A percentile compares a stretch with the other conserved stretches of the same genome.
phyloP scores from a whole-genome alignment of 1,284 basidiomycete genomes.

The Tylopilus sp. region DNA sequence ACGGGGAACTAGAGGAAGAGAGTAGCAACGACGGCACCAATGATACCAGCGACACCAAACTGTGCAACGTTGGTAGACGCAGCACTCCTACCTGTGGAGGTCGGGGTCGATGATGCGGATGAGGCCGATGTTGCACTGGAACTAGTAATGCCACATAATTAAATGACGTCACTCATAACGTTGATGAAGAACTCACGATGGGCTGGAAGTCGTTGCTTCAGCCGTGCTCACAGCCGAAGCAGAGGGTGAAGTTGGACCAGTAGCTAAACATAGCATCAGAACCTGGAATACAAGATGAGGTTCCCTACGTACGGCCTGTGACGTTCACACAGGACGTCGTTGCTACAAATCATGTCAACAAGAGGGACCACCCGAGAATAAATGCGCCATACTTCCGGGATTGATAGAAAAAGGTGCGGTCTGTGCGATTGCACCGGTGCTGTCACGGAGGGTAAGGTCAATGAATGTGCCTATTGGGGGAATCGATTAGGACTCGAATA shows the following conservation, averaged over 20 bases:
- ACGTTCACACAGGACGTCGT: conserved; percentile 33
- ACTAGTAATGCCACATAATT: conserved; percentile 4
- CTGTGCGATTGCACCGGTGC: conserved; percentile 44
- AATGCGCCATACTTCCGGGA: conserved; percentile 40
- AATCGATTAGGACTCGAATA: neutral
- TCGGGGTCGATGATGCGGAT: conserved; percentile 17
- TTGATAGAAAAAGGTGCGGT: conserved; percentile 49
- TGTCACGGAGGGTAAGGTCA: conserved; percentile 53
- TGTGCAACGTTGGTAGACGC: conserved; percentile 35
- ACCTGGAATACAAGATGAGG: neutral
- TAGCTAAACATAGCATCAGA: conserved; percentile 20
- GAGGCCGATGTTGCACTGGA: conserved; percentile 5
- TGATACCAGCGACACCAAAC: conserved; percentile 41
- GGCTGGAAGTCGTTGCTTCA: neutral
- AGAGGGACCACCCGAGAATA: neutral
- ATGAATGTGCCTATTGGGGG: conserved; percentile 41
- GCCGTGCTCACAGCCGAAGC: neutral
- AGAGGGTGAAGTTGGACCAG: conserved; percentile 19
- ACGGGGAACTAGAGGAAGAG: conserved; percentile 32
- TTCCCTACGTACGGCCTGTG: conserved; percentile 16
- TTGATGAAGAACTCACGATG: conserved; percentile 20
- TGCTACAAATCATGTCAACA: conserved; percentile 26
- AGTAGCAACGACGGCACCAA: conserved; percentile 47
- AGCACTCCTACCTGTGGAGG: conserved; percentile 19
- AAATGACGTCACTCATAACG: conserved; percentile 4